Conservation (phyloP, 2,329 filamentous ascomycete genomes). For the Pleoardoris graminearum region DNA sequence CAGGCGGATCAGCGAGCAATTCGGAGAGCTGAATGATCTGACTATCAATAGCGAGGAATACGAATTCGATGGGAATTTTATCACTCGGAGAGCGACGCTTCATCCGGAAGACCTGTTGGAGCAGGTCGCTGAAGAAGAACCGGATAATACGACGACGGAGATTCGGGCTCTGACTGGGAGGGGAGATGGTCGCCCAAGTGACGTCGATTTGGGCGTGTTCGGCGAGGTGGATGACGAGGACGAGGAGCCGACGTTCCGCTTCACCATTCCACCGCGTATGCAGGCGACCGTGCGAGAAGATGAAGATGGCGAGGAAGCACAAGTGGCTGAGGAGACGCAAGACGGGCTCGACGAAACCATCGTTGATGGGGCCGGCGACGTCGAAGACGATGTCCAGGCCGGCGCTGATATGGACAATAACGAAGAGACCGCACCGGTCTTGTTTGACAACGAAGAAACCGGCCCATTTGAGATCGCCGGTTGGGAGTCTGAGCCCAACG, state of each 20-base stretch:
- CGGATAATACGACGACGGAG: constrained; percentile 38
- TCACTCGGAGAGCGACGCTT: constrained; percentile 29
- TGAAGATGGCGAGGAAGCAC: not conserved
- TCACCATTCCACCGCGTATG: constrained; percentile 42
- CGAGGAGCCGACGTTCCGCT: constrained; percentile 46
- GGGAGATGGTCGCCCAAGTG: constrained; percentile 33
- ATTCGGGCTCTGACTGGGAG: constrained; percentile 37
- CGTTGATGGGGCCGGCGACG: constrained; percentile 11
- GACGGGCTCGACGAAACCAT: constrained; percentile 5
- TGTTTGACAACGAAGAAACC: constrained; percentile 28
- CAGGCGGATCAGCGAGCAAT: constrained; percentile 56
- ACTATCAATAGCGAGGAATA: constrained; percentile 40
- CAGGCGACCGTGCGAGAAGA: constrained; percentile 25
- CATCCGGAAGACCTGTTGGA: constrained; percentile 45
- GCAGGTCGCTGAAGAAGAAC: constrained; percentile 38
- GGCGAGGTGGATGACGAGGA: constrained; percentile 37
- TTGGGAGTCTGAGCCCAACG: constrained; percentile 37
- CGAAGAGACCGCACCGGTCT: constrained; percentile 33
- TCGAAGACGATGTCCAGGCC: constrained; percentile 32
- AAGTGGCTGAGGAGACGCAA: constrained; percentile 10
- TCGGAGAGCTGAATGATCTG: constrained; percentile 51
- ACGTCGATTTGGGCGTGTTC: constrained; percentile 39
- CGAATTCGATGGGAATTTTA: constrained; percentile 50
- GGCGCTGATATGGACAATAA: constrained; percentile 22
- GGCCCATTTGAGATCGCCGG: constrained; percentile 24